phyloP scores from a whole-genome alignment of 148 eudicot genomes.

The Simmondsia chinensis region DNA sequence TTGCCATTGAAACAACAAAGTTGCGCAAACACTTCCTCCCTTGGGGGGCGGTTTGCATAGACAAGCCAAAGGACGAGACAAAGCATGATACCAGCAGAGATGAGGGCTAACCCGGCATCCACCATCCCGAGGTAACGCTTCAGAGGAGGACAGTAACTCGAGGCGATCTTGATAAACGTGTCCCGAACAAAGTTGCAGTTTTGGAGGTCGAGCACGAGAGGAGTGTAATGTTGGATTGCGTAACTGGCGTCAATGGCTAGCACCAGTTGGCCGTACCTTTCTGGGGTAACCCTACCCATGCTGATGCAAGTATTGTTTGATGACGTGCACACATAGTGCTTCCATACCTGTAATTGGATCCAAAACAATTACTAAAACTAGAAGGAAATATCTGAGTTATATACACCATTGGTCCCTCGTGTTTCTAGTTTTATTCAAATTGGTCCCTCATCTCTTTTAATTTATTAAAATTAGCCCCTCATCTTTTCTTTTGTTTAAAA shows the following conservation, averaged over 20 bases:
- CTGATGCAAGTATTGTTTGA: constrained; percentile 48
- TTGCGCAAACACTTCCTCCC: constrained; percentile 90
- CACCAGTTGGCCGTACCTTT: constrained; percentile 52
- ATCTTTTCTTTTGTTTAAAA: too few species aligned
- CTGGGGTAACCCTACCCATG: constrained; percentile 69
- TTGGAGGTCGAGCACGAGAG: constrained; percentile 63
- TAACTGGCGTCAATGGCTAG: constrained; percentile 64
- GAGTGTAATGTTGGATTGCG: constrained; percentile 72
- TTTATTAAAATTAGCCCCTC: too few species aligned
- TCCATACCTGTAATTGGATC: constrained; percentile 60
- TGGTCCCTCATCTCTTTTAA: too few species aligned
- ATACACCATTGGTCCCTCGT: too few species aligned
- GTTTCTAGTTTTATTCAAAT: too few species aligned
- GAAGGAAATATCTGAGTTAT: too few species aligned
- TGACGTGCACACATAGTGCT: constrained; percentile 52
- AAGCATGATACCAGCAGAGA: constrained; percentile 84
- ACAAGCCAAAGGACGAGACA: constrained; percentile 81
- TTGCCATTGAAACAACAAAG: constrained; percentile 29
- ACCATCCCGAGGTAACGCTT: constrained; percentile 53
- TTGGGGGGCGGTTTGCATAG: constrained; percentile 86
- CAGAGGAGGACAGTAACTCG: constrained; percentile 54
- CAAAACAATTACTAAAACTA: not conserved
- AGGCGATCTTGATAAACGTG: constrained; percentile 56
- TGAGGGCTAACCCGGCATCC: constrained; percentile 60
- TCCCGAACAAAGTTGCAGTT: constrained; percentile 84